Conservation (phyloP, 805 yeast species). For the Candida berthetii region DNA sequence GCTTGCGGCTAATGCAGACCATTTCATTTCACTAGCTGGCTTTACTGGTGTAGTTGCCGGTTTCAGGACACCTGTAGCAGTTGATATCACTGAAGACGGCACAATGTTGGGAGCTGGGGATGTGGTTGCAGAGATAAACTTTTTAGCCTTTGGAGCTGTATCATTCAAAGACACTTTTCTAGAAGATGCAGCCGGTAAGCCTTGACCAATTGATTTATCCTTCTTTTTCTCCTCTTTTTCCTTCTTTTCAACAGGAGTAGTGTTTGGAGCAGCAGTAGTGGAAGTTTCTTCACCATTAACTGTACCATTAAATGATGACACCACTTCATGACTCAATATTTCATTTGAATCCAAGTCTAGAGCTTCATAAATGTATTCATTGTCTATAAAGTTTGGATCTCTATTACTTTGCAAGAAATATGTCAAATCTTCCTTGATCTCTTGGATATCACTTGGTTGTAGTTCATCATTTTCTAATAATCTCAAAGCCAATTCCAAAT, state of each 20-base stretch:
- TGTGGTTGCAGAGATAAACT: conserved; percentile 1
- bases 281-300: conserved; percentile 3
- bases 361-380: conserved; percentile 86
- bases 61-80: conserved; percentile 24
- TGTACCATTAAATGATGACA: conserved; percentile 21
- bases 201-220: background rate
- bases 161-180: background rate
- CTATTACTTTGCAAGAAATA: conserved; percentile 91
- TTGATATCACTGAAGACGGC: background rate
- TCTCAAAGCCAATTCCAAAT: conserved; percentile 72
- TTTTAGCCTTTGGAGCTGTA: background rate
- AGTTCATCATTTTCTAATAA: conserved; percentile 75
- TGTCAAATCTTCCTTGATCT: conserved; percentile 79
- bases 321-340: conserved; percentile 44
- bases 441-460: conserved; percentile 68
- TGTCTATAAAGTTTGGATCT: conserved; percentile 88
- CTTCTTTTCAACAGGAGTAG: background rate
- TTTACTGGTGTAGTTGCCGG: conserved; percentile 49
- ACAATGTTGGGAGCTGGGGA: background rate
- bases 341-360: conserved; percentile 61
- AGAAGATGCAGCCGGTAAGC: background rate
- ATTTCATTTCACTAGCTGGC: conserved; percentile 45
- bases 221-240: background rate
- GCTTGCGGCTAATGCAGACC: conserved; percentile 30
- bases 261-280: background rate